Evolutionary conservation across 2,329 filamentous ascomycete species (phyloP).

Genomic region (Ophiostoma australiae): DNA sequence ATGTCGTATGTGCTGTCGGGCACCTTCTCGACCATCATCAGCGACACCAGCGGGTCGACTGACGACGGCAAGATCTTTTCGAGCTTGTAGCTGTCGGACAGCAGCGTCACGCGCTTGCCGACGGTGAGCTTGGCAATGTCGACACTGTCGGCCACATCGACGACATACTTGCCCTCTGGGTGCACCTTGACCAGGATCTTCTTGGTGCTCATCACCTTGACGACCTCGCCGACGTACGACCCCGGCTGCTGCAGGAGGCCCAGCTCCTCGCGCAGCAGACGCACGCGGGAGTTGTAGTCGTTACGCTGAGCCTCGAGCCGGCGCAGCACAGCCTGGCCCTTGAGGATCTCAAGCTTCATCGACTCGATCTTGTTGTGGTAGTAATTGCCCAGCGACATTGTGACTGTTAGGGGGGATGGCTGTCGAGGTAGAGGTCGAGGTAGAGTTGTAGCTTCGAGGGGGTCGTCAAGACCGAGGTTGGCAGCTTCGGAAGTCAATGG

Average conservation of each 20-base stretch:
- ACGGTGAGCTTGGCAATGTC: constrained; percentile 94
- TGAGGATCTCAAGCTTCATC: constrained; percentile 99
- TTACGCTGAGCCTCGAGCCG: constrained; percentile 96
- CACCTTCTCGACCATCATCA: constrained; percentile 99
- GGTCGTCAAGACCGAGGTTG: constrained; percentile 11
- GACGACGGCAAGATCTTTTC: constrained; percentile 98
- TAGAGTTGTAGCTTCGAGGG: background rate
- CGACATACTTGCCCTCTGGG: constrained; percentile 99
- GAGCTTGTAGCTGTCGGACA: constrained; percentile 97
- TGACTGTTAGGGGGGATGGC: background rate
- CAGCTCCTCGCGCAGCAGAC: constrained; percentile 88
- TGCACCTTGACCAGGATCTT: constrained; percentile 99
- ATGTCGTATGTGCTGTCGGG: constrained; percentile 99
- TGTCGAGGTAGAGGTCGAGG: background rate
- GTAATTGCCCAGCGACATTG: constrained; percentile 98
- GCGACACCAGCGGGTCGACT: constrained; percentile 93
- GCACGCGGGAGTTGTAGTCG: constrained; percentile 97
- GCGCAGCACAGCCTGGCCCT: constrained; percentile 91
- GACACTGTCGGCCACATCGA: constrained; percentile 90
- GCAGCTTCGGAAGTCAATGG: background rate
- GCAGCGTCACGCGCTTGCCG: constrained; percentile 92
- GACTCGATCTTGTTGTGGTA: constrained; percentile 99
- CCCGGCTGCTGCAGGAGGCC: constrained; percentile 94
- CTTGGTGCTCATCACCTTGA: constrained; percentile 99
- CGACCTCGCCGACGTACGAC: constrained; percentile 98